Conservation (phyloP, 768 basidiomycete genomes). For the Trametes sanguinea region DNA sequence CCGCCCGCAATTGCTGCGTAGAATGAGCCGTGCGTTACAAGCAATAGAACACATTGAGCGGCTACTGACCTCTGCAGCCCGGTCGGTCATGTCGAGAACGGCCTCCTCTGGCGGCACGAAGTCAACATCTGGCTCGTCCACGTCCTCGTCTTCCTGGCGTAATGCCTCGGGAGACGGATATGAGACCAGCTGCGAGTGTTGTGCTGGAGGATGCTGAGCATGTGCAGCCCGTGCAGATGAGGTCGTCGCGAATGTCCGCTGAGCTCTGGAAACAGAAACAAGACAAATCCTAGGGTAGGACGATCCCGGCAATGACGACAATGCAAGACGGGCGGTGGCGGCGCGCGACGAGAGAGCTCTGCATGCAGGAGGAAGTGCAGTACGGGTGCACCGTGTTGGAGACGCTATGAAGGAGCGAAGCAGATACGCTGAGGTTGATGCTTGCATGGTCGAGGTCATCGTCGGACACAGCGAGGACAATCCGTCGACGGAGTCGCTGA, state of each 20-base stretch:
- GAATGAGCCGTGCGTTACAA: background rate
- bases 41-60: background rate
- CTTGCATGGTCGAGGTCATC: constrained; percentile 13
- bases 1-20: constrained; percentile 73
- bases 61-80: constrained; percentile 68
- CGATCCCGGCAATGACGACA: background rate
- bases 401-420: constrained; percentile 6
- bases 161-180: constrained; percentile 44
- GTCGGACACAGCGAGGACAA: background rate
- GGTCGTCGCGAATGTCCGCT: constrained; percentile 18
- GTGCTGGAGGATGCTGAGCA: constrained; percentile 44
- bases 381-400: constrained; percentile 7
- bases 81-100: constrained; percentile 61
- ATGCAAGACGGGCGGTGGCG: background rate
- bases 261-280: background rate
- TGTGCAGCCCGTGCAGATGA: constrained; percentile 34
- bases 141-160: constrained; percentile 47
- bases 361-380: background rate
- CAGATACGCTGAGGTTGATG: background rate
- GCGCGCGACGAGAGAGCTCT: background rate
- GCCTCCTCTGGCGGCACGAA: constrained; percentile 55
- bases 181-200: constrained; percentile 42
- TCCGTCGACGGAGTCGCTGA: background rate
- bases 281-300: background rate
- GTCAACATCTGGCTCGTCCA: constrained; percentile 66